phyloP scores from a whole-genome alignment of 768 basidiomycete genomes.

The Leccinum pellstonianum region DNA sequence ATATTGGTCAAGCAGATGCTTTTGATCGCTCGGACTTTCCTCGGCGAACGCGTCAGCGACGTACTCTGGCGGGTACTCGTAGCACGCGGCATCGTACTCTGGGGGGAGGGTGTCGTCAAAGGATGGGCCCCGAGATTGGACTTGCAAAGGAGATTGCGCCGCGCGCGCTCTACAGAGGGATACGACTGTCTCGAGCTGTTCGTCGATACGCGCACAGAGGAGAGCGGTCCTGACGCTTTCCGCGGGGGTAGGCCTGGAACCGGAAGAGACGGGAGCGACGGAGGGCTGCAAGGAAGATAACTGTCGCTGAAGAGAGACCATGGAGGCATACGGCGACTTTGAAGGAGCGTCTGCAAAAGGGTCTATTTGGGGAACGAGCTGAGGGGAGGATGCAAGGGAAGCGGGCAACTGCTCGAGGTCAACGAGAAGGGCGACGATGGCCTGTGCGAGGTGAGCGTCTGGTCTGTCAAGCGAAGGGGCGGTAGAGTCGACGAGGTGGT shows the following conservation, averaged over 20 bases:
- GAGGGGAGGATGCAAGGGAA: conserved; percentile 16
- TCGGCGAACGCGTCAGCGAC: conserved; percentile 12
- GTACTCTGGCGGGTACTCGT: conserved; percentile 31
- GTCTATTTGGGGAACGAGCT: conserved; percentile 10
- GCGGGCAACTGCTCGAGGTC: conserved; percentile 64
- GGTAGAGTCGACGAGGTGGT: conserved; percentile 49
- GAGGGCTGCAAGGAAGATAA: conserved; percentile 61
- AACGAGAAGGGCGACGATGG: conserved; percentile 66
- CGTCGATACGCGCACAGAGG: conserved; percentile 74
- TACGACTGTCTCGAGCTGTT: conserved; percentile 67
- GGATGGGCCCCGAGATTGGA: conserved; percentile 36
- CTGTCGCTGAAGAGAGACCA: conserved; percentile 64
- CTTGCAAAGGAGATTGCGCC: conserved; percentile 15
- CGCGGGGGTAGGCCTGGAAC: conserved; percentile 36
- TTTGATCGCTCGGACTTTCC: conserved; percentile 13
- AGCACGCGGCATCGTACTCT: conserved; percentile 45
- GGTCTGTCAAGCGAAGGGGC: conserved; percentile 41
- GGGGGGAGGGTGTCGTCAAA: conserved; percentile 44
- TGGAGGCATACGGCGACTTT: conserved; percentile 39
- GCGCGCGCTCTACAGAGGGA: conserved; percentile 64
- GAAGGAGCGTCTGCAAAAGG: conserved; percentile 9
- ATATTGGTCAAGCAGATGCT: conserved; percentile 11
- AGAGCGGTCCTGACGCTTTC: conserved; percentile 58
- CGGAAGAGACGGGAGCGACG: conserved; percentile 5
- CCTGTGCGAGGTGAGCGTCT: conserved; percentile 63